These are phyloP conservation scores for Fusarium dlaminii DNA, from an alignment of 2,329 filamentous ascomycete genomes.

Conservation along the genomic window DNA sequence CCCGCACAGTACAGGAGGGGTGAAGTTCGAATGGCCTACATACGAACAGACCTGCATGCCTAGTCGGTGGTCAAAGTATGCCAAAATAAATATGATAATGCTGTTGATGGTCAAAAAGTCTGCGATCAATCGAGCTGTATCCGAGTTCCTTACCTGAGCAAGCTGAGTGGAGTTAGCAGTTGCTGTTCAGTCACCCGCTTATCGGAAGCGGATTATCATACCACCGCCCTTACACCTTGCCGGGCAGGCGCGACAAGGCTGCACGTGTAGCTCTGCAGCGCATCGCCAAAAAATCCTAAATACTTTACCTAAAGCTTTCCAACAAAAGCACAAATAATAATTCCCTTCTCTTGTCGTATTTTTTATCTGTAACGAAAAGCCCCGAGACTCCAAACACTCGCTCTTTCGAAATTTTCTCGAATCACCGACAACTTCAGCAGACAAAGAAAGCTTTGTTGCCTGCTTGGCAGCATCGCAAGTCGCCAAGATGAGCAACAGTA, in stretches of 20 bases:
- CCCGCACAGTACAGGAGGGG: neutral
- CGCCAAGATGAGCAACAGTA: conserved; percentile 67
- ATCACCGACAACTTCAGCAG: conserved; percentile 19
- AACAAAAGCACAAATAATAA: conserved; percentile 14
- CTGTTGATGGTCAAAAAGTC: neutral
- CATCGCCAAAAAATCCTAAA: conserved; percentile 42
- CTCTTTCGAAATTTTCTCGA: neutral
- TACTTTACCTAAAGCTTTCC: conserved; percentile 25
- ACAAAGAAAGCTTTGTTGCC: conserved; percentile 39
- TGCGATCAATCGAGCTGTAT: neutral
- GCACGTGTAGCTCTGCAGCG: conserved; percentile 40
- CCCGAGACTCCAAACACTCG: neutral
- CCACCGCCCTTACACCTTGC: conserved; percentile 25
- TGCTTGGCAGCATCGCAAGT: conserved; percentile 39
- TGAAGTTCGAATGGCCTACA: neutral
- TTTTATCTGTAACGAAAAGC: neutral
- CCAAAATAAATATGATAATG: neutral
- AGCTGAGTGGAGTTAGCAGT: neutral
- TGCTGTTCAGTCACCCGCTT: conserved; percentile 1
- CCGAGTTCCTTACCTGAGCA: neutral
- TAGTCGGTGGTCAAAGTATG: neutral
- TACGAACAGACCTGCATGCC: neutral
- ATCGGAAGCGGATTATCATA: conserved; percentile 26
- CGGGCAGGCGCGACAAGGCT: conserved; percentile 44
- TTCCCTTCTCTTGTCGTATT: conserved; percentile 16